These are phyloP conservation scores for Gypsophila paniculata DNA, from an alignment of 179 eudicot genomes.

Conservation along the genomic window DNA sequence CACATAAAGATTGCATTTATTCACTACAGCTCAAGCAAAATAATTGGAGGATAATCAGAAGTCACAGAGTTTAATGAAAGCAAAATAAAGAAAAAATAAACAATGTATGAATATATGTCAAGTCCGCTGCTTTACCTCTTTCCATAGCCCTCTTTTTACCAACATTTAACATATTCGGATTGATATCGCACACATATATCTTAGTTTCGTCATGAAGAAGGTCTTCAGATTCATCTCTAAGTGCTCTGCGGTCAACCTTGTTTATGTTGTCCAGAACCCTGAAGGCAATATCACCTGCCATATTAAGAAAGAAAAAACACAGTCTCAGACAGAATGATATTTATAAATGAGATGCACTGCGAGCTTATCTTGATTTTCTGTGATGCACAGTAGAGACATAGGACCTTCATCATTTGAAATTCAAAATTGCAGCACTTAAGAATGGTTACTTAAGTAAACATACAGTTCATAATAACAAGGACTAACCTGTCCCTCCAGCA, in stretches of 20 bases:
- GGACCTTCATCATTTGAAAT: no score
- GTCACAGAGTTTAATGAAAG: no score
- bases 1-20: no score
- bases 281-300: constrained; percentile 94
- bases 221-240: constrained; percentile 45
- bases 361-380: no score
- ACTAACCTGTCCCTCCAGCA: constrained; percentile 93
- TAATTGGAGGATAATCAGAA: no score
- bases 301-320: constrained; percentile 16
- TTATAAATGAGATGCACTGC: no score
- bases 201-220: constrained; percentile 59
- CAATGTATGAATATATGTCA: neutral
- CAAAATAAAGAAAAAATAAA: neutral
- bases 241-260: constrained; percentile 44
- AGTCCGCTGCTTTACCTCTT: constrained; percentile 54
- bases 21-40: no score
- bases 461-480: neutral
- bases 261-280: constrained; percentile 66
- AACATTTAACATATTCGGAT: constrained; percentile 77
- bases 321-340: constrained; percentile 7
- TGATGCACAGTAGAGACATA: no score
- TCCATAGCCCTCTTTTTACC: constrained; percentile 83
- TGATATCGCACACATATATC: constrained; percentile 86
- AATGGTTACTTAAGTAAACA: no score
- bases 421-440: no score